Evolutionary conservation across 176 grass and related monocot species (phyloP).

Genomic region (Thinopyrum elongatum): DNA sequence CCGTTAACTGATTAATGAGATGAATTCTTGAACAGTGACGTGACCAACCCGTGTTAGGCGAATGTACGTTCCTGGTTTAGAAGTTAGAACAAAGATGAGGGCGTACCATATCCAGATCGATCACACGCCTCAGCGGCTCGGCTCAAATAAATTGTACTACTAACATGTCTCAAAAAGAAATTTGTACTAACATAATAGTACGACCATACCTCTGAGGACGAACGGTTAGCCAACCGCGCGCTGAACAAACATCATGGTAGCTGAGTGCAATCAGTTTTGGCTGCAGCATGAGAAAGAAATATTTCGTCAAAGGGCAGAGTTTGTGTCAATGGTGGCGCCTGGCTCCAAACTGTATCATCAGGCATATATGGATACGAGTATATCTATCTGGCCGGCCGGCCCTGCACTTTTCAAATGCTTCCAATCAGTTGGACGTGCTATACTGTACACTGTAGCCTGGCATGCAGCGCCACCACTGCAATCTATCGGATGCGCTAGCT

Average conservation of each 20-base stretch:
- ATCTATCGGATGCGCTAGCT: background rate
- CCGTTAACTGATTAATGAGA: too few relatives aligned
- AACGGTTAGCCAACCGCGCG: background rate
- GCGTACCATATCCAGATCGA: background rate
- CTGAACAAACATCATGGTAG: background rate
- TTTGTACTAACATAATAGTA: too few relatives aligned
- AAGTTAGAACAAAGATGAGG: background rate
- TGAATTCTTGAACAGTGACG: too few relatives aligned
- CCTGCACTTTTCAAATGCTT: background rate
- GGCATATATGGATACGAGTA: background rate
- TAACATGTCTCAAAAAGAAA: too few relatives aligned
- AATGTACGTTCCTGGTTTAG: too few relatives aligned
- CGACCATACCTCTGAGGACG: background rate
- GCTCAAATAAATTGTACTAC: background rate
- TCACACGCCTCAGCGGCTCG: background rate
- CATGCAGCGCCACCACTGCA: background rate
- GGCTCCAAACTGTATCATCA: background rate
- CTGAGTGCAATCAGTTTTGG: slow-evolving; percentile 8
- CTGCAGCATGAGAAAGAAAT: slow-evolving; percentile 3
- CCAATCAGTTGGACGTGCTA: background rate
- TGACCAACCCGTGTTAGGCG: too few relatives aligned
- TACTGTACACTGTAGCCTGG: background rate
- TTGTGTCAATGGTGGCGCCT: background rate
- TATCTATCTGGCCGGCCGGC: background rate
- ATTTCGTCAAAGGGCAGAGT: slow-evolving; percentile 16